A percentile compares a stretch with the other conserved stretches of the same genome.
These are phyloP conservation scores for Dothideomycetes sp. DNA, from an alignment of 2,329 filamentous ascomycete species.

Conservation along the genomic window DNA sequence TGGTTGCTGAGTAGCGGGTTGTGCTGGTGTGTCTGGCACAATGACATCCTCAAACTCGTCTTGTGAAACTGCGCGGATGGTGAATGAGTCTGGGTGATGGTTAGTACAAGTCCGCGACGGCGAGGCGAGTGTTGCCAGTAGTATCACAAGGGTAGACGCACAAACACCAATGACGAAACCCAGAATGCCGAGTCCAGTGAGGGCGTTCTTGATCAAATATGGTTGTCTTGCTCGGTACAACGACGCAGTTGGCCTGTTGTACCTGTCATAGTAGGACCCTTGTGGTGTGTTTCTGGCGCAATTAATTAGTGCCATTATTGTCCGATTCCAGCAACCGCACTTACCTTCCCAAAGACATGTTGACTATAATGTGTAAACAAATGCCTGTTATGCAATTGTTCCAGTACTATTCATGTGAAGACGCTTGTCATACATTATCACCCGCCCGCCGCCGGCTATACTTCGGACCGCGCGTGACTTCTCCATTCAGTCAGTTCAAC, in stretches of 20 bases:
- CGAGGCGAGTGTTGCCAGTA: too few species aligned
- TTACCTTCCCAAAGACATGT: constrained; percentile 16
- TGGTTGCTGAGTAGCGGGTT: constrained; percentile 24
- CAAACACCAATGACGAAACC: constrained; percentile 75
- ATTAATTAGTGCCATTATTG: neutral
- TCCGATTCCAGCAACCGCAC: neutral
- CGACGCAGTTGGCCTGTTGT: constrained; percentile 74
- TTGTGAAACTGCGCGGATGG: constrained; percentile 78
- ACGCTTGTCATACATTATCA: neutral
- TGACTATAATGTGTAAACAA: too few species aligned
- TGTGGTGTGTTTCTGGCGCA: constrained; percentile 41
- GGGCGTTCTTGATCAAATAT: constrained; percentile 79
- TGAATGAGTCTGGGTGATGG: constrained; percentile 49
- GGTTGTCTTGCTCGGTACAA: constrained; percentile 85
- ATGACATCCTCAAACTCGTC: constrained; percentile 95
- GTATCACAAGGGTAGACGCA: constrained; percentile 39
- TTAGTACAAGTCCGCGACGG: constrained; percentile 5
- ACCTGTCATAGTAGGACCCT: constrained; percentile 85
- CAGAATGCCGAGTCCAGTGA: constrained; percentile 67
- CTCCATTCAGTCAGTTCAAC: too few species aligned
- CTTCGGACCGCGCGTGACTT: neutral
- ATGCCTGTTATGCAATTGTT: too few species aligned
- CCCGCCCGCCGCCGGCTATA: neutral
- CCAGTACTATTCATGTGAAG: too few species aligned
- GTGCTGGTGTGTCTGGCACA: constrained; percentile 62